These are phyloP conservation scores for Plasmodium inui DNA, from an alignment of 169 alveolate genomes.

Conservation along the genomic window DNA sequence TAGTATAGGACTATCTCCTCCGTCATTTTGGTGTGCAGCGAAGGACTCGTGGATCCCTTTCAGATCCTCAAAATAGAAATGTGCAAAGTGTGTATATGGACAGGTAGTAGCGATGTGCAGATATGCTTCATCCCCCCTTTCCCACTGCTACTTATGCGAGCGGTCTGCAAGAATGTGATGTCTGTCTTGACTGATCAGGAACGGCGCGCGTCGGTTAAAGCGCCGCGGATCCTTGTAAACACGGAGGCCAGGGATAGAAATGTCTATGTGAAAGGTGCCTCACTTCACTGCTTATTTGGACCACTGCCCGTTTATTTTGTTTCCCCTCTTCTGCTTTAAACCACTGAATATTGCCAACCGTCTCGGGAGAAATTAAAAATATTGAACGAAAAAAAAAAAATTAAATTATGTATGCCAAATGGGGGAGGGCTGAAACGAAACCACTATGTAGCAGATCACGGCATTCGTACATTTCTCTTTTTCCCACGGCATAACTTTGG, in stretches of 20 bases:
- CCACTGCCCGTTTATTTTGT: background rate
- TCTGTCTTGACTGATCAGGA: background rate
- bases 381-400: constrained; percentile 1
- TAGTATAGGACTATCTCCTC: constrained; percentile 42
- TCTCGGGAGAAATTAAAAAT: background rate
- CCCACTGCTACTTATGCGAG: background rate
- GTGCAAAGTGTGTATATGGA: background rate
- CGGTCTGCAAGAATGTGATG: background rate
- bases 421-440: background rate
- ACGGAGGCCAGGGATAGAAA: background rate
- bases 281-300: background rate
- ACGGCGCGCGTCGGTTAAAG: background rate
- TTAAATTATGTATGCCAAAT: background rate
- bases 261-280: background rate
- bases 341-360: background rate
- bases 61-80: background rate
- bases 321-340: background rate
- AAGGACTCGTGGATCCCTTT: background rate
- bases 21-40: constrained; percentile 17
- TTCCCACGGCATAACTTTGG: background rate
- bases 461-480: background rate
- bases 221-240: background rate
- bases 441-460: background rate
- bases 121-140: background rate
- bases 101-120: background rate